Base-by-base conservation (phyloP, 169 alveolate genomes). In the Eimeria brunetti region DNA sequence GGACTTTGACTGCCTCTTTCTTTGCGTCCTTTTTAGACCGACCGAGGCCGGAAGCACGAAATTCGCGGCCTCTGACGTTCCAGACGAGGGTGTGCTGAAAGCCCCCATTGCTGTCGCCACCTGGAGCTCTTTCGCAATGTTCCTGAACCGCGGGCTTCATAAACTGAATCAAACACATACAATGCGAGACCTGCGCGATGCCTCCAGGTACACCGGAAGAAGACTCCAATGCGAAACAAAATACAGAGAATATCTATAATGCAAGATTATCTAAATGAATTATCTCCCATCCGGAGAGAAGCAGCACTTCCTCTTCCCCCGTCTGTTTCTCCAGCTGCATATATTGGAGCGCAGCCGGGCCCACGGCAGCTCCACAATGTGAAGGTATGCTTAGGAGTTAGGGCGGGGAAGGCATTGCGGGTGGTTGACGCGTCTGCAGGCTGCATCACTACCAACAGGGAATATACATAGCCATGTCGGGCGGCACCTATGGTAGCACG, bases 11-110 rank as follows among this genome's bases (percentile, higher is more conserved):
- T 5, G 95, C 95, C n/a, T 78, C 95, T 44, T 90, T 90, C 95
- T 90, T 90, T 38, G 95, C 95, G 53, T 90, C 90, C 64, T 90
- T 90, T n/a, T 90, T 90, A 56, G 95, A 90, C 49, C 90, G 89
- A 33, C 95, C 95, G 69, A 90, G 14, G 78, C 95, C 95, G 69
- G 75, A 62, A 5, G 84, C 88, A 16, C 64, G 56, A 46, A 76
- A n/a, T n/a, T 90, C 88, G 11, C 90, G 80, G 38, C 88, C 60
- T 30, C 90, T 51, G 58, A 90, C 78, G 9, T 53, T 75, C 95
- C 95, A 90, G 53, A 67, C 73, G 44, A 90, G 85, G 49, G 90
- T 41, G 69, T 46, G 81, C 78, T 58, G 89, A 62, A 90, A 90
- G n/a, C 89, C 76, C 4, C 90, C 88, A 49, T 56, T 90, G 33